phyloP scores from a whole-genome alignment of 2,329 filamentous ascomycete genomes.

The Trichoderma simmonsii region DNA sequence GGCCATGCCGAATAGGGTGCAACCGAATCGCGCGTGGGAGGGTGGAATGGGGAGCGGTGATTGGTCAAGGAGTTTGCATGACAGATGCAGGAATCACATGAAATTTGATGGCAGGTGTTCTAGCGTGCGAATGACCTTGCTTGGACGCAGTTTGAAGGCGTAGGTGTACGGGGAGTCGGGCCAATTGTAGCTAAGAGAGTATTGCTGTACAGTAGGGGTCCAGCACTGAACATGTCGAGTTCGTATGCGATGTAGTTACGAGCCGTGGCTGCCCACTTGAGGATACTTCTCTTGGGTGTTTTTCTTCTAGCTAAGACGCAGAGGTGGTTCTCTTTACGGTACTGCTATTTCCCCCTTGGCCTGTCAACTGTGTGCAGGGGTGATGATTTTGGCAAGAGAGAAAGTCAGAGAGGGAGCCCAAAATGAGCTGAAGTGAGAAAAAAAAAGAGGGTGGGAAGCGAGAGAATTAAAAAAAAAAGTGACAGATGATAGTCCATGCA shows the following conservation, averaged over 20 bases:
- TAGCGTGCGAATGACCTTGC: background rate
- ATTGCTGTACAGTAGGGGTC: background rate
- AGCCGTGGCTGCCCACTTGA: background rate
- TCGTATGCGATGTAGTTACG: background rate
- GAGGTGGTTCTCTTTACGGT: background rate
- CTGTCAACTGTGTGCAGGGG: background rate
- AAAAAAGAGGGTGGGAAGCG: background rate
- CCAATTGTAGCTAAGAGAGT: background rate
- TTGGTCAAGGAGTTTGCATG: background rate
- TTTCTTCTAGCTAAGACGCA: background rate
- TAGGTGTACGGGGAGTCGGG: too few species aligned
- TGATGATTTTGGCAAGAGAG: background rate
- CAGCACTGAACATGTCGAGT: background rate
- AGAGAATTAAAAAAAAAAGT: background rate
- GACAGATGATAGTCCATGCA: background rate
- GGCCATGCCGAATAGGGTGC: background rate
- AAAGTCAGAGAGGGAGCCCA: background rate
- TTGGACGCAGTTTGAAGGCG: background rate
- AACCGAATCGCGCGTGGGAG: background rate
- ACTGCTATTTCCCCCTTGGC: background rate
- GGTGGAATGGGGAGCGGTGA: background rate
- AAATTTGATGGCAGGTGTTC: background rate
- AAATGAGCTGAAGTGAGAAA: background rate
- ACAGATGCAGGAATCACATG: conserved; percentile 8
- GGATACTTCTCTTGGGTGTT: background rate